Percentiles rank a stretch among this genome's conserved stretches.
phyloP scores from a whole-genome alignment of 1,284 basidiomycete genomes.

The Ustilago shanxiensis region DNA sequence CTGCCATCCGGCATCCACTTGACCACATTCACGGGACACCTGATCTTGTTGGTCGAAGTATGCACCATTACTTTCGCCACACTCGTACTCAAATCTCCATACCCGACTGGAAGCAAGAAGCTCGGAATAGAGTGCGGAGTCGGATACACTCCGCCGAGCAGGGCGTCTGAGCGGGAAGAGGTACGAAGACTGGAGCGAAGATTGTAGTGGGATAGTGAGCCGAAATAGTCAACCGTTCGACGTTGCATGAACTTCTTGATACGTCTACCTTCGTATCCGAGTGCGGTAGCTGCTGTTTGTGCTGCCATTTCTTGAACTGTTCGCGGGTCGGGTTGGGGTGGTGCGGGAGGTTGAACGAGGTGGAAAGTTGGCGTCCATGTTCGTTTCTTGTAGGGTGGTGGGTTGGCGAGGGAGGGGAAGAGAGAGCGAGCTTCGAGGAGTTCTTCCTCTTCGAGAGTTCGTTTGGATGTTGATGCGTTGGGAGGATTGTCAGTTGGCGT shows the following conservation, averaged over 20 bases:
- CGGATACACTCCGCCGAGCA: constrained; percentile 46
- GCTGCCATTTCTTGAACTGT: constrained; percentile 82
- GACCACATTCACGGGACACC: constrained; percentile 95
- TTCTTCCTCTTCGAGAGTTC: constrained; percentile 40
- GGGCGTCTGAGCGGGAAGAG: constrained; percentile 14
- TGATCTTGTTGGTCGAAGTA: constrained; percentile 97
- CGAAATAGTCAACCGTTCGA: constrained; percentile 93
- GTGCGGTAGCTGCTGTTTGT: constrained; percentile 71
- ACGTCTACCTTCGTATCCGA: constrained; percentile 76
- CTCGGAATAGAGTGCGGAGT: constrained; percentile 55
- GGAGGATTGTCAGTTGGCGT: constrained; percentile 16
- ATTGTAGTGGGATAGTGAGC: constrained; percentile 84
- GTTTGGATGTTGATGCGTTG: constrained; percentile 32
- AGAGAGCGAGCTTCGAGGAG: constrained; percentile 9
- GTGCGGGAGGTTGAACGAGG: constrained; percentile 75
- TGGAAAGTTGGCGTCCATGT: constrained; percentile 62
- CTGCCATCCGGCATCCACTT: constrained; percentile 96
- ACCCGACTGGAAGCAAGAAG: constrained; percentile 89
- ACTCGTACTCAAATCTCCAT: constrained; percentile 87
- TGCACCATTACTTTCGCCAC: constrained; percentile 96
- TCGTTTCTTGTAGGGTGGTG: constrained; percentile 39
- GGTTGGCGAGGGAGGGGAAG: constrained; percentile 7
- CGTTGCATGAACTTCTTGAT: constrained; percentile 91
- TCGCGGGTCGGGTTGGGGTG: constrained; percentile 80
- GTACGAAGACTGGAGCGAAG: constrained; percentile 30